A percentile compares a stretch with the other conserved stretches of the same genome.
phyloP scores from a whole-genome alignment of 768 basidiomycete genomes.

The Boletus edulis region DNA sequence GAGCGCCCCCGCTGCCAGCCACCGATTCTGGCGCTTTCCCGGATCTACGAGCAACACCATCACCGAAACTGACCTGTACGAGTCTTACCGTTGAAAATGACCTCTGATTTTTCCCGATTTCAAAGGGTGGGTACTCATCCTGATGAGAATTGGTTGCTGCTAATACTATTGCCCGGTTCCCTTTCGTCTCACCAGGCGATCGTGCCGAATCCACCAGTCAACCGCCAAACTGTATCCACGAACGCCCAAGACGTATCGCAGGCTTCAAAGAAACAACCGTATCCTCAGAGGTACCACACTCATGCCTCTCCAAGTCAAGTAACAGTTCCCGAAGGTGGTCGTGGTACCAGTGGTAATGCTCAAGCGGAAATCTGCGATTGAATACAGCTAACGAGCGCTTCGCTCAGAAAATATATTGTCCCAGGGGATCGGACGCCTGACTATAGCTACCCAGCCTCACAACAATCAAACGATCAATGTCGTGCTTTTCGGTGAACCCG shows the following conservation, averaged over 20 bases:
- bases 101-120: not conserved
- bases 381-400: not conserved
- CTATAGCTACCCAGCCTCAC: not conserved
- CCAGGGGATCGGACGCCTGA: too few species aligned
- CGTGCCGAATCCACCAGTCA: not conserved
- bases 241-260: not conserved
- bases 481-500: conserved; percentile 3
- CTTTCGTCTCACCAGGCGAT: not conserved
- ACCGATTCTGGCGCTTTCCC: not conserved
- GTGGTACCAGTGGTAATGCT: not conserved
- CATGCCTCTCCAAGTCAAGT: not conserved
- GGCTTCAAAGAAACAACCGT: not conserved
- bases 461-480: not conserved
- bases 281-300: not conserved
- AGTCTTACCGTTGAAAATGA: not conserved
- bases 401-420: not conserved
- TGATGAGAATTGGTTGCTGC: not conserved
- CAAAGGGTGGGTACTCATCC: not conserved
- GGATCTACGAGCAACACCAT: not conserved
- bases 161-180: not conserved
- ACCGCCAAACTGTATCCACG: too few species aligned
- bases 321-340: not conserved
- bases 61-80: not conserved
- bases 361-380: not conserved
- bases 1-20: not conserved